phyloP scores from a whole-genome alignment of 352 stramenopile species.

The Pythium monospermum region DNA sequence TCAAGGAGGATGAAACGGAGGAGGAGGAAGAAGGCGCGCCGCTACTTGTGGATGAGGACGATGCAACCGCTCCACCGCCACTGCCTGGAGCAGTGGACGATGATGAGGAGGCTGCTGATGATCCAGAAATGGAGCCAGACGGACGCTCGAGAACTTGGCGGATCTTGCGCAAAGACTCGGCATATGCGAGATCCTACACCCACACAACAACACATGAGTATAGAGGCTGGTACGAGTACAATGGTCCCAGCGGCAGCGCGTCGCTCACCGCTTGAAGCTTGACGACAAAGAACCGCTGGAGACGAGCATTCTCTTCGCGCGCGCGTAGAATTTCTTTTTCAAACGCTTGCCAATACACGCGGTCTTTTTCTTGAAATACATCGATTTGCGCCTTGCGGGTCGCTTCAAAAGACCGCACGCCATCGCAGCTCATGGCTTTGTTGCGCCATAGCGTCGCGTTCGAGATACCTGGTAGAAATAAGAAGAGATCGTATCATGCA shows the following conservation, averaged over 20 bases:
- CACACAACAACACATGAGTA: not conserved
- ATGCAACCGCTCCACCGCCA: not conserved
- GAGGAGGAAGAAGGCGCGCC: too few relatives aligned
- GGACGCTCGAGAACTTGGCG: slow-evolving; percentile 48
- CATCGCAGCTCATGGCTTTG: slow-evolving; percentile 51
- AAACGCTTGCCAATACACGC: slow-evolving; percentile 75
- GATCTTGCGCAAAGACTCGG: slow-evolving; percentile 60
- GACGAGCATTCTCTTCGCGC: slow-evolving; percentile 53
- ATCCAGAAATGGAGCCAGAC: not conserved
- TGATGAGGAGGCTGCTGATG: not conserved
- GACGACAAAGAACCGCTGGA: slow-evolving; percentile 68
- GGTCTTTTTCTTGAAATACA: slow-evolving; percentile 56
- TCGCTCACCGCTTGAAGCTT: slow-evolving; percentile 48
- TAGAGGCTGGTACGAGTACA: not conserved
- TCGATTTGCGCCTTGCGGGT: slow-evolving; percentile 68
- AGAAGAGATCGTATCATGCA: not conserved
- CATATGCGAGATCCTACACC: slow-evolving; percentile 72
- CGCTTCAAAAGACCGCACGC: slow-evolving; percentile 60
- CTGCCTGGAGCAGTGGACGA: slow-evolving; percentile 7
- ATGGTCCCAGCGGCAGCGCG: not conserved
- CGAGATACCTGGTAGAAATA: slow-evolving; percentile 28
- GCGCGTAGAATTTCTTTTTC: slow-evolving; percentile 64
- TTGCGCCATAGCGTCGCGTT: slow-evolving; percentile 48
- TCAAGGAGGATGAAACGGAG: too few relatives aligned
- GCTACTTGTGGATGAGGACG: not conserved